Evolutionary conservation across 495 filamentous ascomycete species (phyloP).

Genomic region (Recurvomyces mirabilis): DNA sequence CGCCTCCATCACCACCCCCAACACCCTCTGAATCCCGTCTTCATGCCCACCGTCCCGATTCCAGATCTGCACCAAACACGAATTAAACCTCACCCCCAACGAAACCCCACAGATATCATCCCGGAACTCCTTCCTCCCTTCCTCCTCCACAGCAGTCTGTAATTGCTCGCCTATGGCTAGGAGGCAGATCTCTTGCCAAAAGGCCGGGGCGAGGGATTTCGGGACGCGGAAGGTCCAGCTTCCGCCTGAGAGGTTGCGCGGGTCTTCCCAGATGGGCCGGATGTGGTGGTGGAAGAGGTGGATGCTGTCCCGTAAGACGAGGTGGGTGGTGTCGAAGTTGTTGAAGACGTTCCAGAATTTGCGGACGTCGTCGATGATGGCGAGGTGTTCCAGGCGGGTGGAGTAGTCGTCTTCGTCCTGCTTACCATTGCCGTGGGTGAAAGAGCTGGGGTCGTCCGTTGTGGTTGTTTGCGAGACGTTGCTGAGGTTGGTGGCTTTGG

Average conservation of each 20-base stretch:
- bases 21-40: constrained; percentile 58
- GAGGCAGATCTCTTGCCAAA: constrained; percentile 70
- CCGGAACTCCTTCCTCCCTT: constrained; percentile 42
- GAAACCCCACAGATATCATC: constrained; percentile 73
- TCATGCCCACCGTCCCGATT: constrained; percentile 65
- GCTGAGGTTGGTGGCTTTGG: constrained; percentile 7
- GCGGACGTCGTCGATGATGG: constrained; percentile 59
- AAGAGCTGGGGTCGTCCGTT: constrained; percentile 41
- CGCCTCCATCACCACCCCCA: constrained; percentile 55
- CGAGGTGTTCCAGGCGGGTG: constrained; percentile 54
- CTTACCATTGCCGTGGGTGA: constrained; percentile 19
- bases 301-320: constrained; percentile 69
- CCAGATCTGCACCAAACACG: constrained; percentile 75
- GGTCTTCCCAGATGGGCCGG: constrained; percentile 82
- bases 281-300: constrained; percentile 85
- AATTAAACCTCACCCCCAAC: constrained; percentile 62
- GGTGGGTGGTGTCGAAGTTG: constrained; percentile 65
- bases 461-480: constrained; percentile 39
- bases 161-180: constrained; percentile 78
- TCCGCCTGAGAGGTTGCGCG: constrained; percentile 67
- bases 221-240: constrained; percentile 81
- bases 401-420: constrained; percentile 44
- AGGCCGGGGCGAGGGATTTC: constrained; percentile 57
- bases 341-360: constrained; percentile 86
- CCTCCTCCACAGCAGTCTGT: constrained; percentile 59